A percentile compares a stretch with the other conserved stretches of the same genome.
phyloP scores from a whole-genome alignment of 148 eudicot genomes.

The Polygonum aviculare region DNA sequence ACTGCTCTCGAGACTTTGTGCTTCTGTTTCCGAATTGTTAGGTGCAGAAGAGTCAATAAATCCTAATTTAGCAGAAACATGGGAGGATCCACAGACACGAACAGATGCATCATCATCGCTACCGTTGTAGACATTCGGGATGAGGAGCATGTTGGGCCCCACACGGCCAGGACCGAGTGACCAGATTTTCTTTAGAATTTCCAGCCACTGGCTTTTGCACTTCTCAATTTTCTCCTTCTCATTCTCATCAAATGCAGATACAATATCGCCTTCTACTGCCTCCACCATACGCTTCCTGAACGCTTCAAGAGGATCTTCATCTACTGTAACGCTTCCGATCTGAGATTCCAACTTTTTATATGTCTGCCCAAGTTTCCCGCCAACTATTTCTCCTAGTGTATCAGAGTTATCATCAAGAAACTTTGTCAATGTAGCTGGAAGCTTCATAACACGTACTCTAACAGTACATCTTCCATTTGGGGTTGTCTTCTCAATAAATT shows the following conservation, averaged over 20 bases:
- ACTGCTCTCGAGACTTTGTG: slow-evolving; percentile 64
- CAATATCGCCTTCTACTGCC: slow-evolving; percentile 56
- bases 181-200: slow-evolving; percentile 73
- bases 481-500: slow-evolving; percentile 63
- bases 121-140: slow-evolving; percentile 29
- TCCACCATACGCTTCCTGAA: slow-evolving; percentile 62
- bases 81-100: slow-evolving; percentile 51
- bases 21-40: slow-evolving; percentile 40
- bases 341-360: slow-evolving; percentile 50
- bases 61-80: slow-evolving; percentile 74
- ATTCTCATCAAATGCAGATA: slow-evolving; percentile 33
- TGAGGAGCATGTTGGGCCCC: slow-evolving; percentile 79
- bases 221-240: slow-evolving; percentile 52
- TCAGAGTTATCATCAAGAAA: slow-evolving; percentile 78
- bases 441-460: slow-evolving; percentile 72
- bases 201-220: slow-evolving; percentile 44
- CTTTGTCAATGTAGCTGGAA: slow-evolving; percentile 66
- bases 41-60: slow-evolving; percentile 27
- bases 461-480: slow-evolving; percentile 91
- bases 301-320: slow-evolving; percentile 58
- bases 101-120: slow-evolving; percentile 32
- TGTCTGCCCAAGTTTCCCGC: slow-evolving; percentile 56
- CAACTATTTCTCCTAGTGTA: slow-evolving; percentile 54
- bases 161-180: slow-evolving; percentile 85
- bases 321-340: slow-evolving; percentile 42